Evolutionary conservation across 2,329 filamentous ascomycete species (phyloP), one percentile per base, ranked within the genome.

Genomic region (Alternaria sp.): DNA sequence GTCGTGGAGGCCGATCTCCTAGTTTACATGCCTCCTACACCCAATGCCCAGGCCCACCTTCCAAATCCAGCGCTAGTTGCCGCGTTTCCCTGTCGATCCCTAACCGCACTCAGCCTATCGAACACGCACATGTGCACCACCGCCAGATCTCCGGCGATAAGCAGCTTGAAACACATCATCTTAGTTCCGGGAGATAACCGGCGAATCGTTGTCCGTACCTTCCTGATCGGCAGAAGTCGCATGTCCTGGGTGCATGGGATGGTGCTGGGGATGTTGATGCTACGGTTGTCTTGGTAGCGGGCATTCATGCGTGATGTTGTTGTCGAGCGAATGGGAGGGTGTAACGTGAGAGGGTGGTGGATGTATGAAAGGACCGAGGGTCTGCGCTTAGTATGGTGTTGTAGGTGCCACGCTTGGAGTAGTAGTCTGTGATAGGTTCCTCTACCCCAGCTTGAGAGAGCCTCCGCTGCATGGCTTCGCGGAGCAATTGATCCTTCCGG

Each of bases 71-170:
- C 47, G 30, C 61, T 70, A 70, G 68, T 30, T 69, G 50, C 68
- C 66, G 66, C 21, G 26, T 12, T 50, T 46, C 63, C 59, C 49
- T 65, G 67, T 59, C 66, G 63, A 73, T 72, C 70, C n/a, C 51
- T 46, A 61, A 69, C 55, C 50, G 44, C 63, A 66, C 62, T 53
- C 57, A 63, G 45, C 71, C 69, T 72, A 73, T 72, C 69, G 64
- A 57, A 50, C 58, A 36, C 55, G 58, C 71, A 73, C 71, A 73
- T 73, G 71, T 63, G 59, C 66, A 25, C 32, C 40, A 59, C 45
- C n/a, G 52, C 57, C 55, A 55, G 36, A 54, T 56, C 54, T 40
- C 67, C 62, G 62, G 52, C 62, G 70, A 70, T 70, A 69, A 71
- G 58, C 54, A 32, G 52, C 53, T 36, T 67, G 66, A 68, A 73